phyloP scores from a whole-genome alignment of 2,329 filamentous ascomycete species.

The Beauveria brongniartii region DNA sequence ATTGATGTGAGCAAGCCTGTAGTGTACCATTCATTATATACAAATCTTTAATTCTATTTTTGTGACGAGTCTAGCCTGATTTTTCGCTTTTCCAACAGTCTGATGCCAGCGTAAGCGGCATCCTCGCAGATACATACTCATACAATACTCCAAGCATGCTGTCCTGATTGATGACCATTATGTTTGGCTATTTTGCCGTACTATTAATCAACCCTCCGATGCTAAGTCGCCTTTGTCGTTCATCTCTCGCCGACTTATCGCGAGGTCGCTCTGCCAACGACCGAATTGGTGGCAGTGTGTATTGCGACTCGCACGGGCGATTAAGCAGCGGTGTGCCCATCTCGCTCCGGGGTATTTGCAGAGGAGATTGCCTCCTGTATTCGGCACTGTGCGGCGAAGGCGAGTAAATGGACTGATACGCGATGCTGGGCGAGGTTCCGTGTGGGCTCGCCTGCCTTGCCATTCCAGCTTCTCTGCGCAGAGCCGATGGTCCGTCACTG shows the following conservation, averaged over 20 bases:
- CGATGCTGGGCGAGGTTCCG: neutral
- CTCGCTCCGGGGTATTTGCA: conserved; percentile 48
- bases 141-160: neutral
- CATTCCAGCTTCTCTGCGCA: neutral
- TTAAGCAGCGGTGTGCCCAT: conserved; percentile 20
- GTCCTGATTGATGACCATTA: neutral
- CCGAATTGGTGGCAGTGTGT: conserved; percentile 42
- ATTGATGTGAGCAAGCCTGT: no score
- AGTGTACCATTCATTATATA: neutral
- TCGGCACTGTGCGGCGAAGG: conserved; percentile 37
- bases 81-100: neutral
- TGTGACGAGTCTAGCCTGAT: neutral
- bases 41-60: neutral
- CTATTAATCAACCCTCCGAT: conserved; percentile 11
- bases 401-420: conserved; percentile 27
- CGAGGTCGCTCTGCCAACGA: conserved; percentile 24
- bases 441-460: neutral
- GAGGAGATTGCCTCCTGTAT: conserved; percentile 38
- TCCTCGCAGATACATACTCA: neutral
- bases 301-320: conserved; percentile 24
- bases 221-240: neutral
- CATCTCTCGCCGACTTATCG: neutral
- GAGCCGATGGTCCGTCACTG: conserved; percentile 21
- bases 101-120: neutral
- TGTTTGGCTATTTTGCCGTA: neutral